Percentiles rank a stretch among this genome's conserved stretches.
These are phyloP conservation scores for Aureoboletus auriporus DNA, from an alignment of 768 basidiomycete genomes.

Conservation along the genomic window DNA sequence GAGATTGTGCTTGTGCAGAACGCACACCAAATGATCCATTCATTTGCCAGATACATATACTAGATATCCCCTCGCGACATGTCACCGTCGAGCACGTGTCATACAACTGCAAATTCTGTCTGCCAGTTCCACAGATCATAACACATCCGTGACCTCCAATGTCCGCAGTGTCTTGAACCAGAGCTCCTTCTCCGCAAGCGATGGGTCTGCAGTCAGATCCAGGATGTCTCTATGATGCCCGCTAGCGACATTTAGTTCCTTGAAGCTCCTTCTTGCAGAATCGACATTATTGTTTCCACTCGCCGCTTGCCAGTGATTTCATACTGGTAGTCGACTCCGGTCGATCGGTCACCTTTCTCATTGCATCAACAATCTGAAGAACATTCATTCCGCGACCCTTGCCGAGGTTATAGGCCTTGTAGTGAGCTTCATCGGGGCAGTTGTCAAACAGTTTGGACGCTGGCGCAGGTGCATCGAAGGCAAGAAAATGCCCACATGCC, in stretches of 20 bases:
- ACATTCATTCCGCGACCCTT: conserved; percentile 91
- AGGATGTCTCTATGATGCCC: conserved; percentile 92
- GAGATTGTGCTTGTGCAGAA: no score
- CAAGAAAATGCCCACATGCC: conserved; percentile 89
- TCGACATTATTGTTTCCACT: conserved; percentile 23
- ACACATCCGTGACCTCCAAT: conserved; percentile 92
- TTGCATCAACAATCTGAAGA: conserved; percentile 90
- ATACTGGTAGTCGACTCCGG: conserved; percentile 83
- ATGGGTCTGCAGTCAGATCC: conserved; percentile 90
- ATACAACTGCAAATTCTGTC: conserved; percentile 81
- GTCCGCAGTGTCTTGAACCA: conserved; percentile 82
- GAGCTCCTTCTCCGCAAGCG: conserved; percentile 87
- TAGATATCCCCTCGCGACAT: conserved; percentile 9
- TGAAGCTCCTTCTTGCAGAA: background rate
- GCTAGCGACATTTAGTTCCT: conserved; percentile 10
- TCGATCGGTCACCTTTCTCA: conserved; percentile 90
- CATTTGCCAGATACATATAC: conserved; percentile 10
- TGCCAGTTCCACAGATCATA: conserved; percentile 99
- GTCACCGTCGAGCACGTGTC: conserved; percentile 26
- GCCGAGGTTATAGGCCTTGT: conserved; percentile 96
- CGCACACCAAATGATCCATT: no score
- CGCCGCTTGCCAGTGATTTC: conserved; percentile 89
- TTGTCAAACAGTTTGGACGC: conserved; percentile 56
- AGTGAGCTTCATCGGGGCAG: conserved; percentile 53
- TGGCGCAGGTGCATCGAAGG: conserved; percentile 74